Conservation (phyloP, 148 eudicot species). For the Rhododendron ferrugineum region DNA sequence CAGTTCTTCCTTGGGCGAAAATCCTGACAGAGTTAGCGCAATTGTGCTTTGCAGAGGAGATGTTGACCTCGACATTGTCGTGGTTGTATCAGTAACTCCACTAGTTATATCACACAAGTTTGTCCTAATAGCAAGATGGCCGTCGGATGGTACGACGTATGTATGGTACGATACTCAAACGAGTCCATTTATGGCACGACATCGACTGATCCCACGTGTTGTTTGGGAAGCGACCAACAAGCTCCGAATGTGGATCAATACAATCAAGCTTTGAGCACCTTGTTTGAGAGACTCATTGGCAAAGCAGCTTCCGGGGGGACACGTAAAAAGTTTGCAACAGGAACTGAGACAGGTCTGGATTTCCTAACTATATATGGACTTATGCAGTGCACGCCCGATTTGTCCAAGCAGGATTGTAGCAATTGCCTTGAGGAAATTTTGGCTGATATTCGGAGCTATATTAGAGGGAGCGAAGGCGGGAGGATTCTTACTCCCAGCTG, state of each 20-base stretch:
- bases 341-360: conserved; percentile 10
- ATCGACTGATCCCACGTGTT: not conserved
- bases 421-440: not conserved
- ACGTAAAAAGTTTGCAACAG: conserved; percentile 15
- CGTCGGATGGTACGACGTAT: conserved; percentile 17
- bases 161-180: conserved; percentile 24
- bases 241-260: not conserved
- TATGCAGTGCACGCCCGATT: not conserved
- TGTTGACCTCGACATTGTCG: not conserved
- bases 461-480: not conserved
- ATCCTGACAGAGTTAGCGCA: not conserved
- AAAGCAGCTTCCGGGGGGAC: conserved; percentile 18
- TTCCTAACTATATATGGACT: conserved; percentile 10
- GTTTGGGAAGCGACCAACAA: not conserved
- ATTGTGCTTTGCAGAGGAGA: not conserved
- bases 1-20: conserved; percentile 5
- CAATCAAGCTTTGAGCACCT: not conserved
- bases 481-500: conserved; percentile 24
- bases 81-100: not conserved
- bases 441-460: not conserved
- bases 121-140: conserved; percentile 6
- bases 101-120: not conserved
- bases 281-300: conserved; percentile 9
- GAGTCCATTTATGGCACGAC: not conserved
- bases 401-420: not conserved